Evolutionary conservation across 768 basidiomycete species (phyloP), one percentile per base, ranked within the genome.

Genomic region (Collybia mongolica): DNA sequence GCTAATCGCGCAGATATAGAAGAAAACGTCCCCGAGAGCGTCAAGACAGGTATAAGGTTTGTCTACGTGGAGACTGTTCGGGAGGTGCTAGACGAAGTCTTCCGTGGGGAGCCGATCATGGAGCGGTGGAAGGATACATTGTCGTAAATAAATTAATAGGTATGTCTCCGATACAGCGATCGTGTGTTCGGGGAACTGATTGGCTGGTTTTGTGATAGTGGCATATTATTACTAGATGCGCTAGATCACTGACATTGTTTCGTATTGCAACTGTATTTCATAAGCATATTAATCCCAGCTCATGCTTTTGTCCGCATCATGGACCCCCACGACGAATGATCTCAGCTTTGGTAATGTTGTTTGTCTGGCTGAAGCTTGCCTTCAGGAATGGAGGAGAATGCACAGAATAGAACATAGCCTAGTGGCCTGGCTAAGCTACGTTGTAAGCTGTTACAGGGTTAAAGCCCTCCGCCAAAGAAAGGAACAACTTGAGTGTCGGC

Each of bases 11-110:
- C 91, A 0, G 96, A 98, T 61, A 95, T 99, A 26, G 93, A 98
- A 71, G 93, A 94, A 75, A 98, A 98, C 63, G 96, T 98, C 0
- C 94, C 93, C 0, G 87, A 86, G 59, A 94, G 93, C 60, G 95
- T 98, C 56, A 98, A 98, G 79, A 86, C 84, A 5, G 96, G 95
- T 18, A 94, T 98, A 52, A 81, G 84, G 42, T 93, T 99, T 56
- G 91, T 98, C 53, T 98, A 96, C 64, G 96, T 97, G 40, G 93
- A 97, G 61, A 88, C 90, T 60, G 92, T 97, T 49, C 79, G 79
- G 59, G 90, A 98, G 69, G 94, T 98, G 3, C 68, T 98, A 60
- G 75, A 84, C 49, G 92, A 94, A 68, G 91, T 91, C 37, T 98
- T 98, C 72, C 77, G 73, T 23, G 86, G 80, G 12, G 65, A 82